phyloP scores from a whole-genome alignment of 1,139 yeast genomes.

The Zygosaccharomyces pseudobailii region DNA sequence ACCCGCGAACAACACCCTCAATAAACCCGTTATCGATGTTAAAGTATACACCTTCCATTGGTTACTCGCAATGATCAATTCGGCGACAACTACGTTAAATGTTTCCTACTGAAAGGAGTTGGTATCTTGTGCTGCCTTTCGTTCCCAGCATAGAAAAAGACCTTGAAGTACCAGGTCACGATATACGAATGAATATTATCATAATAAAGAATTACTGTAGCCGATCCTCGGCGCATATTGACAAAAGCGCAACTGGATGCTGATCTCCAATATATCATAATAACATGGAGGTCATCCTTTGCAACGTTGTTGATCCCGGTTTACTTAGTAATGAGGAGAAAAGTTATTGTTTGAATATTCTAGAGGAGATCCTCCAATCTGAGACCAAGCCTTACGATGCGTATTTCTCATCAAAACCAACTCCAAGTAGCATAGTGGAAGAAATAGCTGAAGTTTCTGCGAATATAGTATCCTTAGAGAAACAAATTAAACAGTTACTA shows the following conservation, averaged over 20 bases:
- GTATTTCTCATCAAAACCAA: slow-evolving; percentile 30
- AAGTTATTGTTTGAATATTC: slow-evolving; percentile 13
- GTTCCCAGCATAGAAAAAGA: background rate
- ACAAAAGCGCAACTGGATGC: background rate
- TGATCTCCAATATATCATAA: background rate
- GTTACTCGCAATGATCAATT: background rate
- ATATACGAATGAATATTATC: background rate
- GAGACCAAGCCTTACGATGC: slow-evolving; percentile 21
- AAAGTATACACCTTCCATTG: slow-evolving; percentile 83
- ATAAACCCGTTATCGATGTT: slow-evolving; percentile 84
- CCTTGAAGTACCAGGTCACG: background rate
- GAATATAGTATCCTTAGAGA: slow-evolving; percentile 37
- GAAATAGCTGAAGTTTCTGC: slow-evolving; percentile 50
- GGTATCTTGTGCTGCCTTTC: background rate
- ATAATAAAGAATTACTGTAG: background rate
- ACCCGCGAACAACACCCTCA: slow-evolving; percentile 94
- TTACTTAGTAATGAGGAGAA: slow-evolving; percentile 11
- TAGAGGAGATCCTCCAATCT: slow-evolving; percentile 23
- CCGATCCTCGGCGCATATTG: background rate
- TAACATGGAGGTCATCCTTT: slow-evolving; percentile 10
- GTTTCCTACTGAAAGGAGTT: background rate
- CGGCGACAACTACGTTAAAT: background rate
- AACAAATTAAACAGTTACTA: slow-evolving; percentile 35
- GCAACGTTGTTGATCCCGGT: slow-evolving; percentile 1
- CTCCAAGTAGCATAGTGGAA: slow-evolving; percentile 34